These are phyloP conservation scores for Gossypium raimondii DNA, from an alignment of 345 rosid genomes.

Conservation along the genomic window DNA sequence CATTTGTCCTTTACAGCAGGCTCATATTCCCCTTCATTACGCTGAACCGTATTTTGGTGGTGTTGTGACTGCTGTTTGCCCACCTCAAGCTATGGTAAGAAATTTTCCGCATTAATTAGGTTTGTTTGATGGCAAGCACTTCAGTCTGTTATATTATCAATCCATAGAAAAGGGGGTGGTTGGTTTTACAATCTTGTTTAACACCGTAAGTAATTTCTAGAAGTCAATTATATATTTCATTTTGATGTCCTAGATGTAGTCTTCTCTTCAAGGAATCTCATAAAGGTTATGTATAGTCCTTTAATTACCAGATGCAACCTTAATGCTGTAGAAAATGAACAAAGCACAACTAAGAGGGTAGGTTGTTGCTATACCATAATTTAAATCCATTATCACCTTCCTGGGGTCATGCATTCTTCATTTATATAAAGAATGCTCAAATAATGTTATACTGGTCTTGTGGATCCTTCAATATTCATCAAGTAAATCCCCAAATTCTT, in stretches of 20 bases:
- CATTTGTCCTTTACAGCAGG: slow-evolving; percentile 28
- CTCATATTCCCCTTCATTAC: slow-evolving; percentile 38
- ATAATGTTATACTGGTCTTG: slow-evolving; percentile 13
- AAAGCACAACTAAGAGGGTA: neutral
- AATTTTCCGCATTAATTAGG: neutral
- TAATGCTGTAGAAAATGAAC: neutral
- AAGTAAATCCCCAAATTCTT: slow-evolving; percentile 1
- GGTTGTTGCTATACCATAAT: slow-evolving; percentile 18
- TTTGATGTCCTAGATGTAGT: neutral
- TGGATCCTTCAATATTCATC: slow-evolving; percentile 18
- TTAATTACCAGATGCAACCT: neutral
- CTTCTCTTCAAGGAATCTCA: neutral
- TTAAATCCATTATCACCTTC: slow-evolving; percentile 2
- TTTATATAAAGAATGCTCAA: slow-evolving; percentile 6
- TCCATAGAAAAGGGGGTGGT: neutral
- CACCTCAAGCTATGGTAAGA: slow-evolving; percentile 49
- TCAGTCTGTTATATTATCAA: neutral
- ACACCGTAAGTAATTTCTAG: neutral
- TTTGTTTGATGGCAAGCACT: neutral
- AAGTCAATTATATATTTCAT: neutral
- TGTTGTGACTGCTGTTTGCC: slow-evolving; percentile 37
- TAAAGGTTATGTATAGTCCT: neutral
- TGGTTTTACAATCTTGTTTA: slow-evolving; percentile 5
- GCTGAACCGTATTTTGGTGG: slow-evolving; percentile 53
- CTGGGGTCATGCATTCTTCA: slow-evolving; percentile 7